Evolutionary conservation across 2,329 filamentous ascomycete genomes (phyloP).

Genomic region (Niveomyces coronatus): DNA sequence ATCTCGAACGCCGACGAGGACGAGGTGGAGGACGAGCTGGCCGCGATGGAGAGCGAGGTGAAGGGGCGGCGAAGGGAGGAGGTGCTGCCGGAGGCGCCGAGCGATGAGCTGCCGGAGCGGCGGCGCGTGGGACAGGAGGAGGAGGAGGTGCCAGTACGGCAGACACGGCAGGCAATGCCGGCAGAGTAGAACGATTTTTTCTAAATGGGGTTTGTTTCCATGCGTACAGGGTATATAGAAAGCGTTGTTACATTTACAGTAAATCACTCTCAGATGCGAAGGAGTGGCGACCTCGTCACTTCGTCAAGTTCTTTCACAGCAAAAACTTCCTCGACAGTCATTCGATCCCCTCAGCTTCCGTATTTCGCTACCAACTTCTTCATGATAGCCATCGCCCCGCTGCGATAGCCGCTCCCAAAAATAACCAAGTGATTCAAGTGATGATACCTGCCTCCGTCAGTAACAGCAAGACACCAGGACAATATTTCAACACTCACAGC

Average conservation of each 20-base stretch:
- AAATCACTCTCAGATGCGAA: conserved; percentile 2
- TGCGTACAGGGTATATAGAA: conserved; percentile 6
- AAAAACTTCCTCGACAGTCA: too few species aligned
- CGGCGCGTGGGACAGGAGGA: conserved; percentile 12
- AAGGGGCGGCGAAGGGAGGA: background rate
- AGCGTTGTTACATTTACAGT: conserved; percentile 2
- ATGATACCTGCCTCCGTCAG: conserved; percentile 54
- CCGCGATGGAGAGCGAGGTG: conserved; percentile 53
- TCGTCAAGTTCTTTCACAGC: too few species aligned
- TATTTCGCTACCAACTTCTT: conserved; percentile 63
- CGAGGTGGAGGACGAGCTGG: conserved; percentile 92
- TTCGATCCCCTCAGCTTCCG: conserved; percentile 18
- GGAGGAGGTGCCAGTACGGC: conserved; percentile 13
- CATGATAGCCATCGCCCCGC: conserved; percentile 73
- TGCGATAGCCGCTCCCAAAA: conserved; percentile 71
- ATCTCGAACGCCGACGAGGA: conserved; percentile 95
- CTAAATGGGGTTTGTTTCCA: too few species aligned
- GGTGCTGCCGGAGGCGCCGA: conserved; percentile 22
- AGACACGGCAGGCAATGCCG: conserved; percentile 31
- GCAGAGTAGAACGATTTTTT: conserved; percentile 18
- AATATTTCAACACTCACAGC: conserved; percentile 48
- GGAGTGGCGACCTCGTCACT: too few species aligned
- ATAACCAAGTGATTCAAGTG: conserved; percentile 81
- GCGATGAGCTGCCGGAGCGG: conserved; percentile 22
- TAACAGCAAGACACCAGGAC: too few species aligned